Evolutionary conservation across 192 early-diverging fungal species (phyloP).

Genomic region (Coemansia sp.): DNA sequence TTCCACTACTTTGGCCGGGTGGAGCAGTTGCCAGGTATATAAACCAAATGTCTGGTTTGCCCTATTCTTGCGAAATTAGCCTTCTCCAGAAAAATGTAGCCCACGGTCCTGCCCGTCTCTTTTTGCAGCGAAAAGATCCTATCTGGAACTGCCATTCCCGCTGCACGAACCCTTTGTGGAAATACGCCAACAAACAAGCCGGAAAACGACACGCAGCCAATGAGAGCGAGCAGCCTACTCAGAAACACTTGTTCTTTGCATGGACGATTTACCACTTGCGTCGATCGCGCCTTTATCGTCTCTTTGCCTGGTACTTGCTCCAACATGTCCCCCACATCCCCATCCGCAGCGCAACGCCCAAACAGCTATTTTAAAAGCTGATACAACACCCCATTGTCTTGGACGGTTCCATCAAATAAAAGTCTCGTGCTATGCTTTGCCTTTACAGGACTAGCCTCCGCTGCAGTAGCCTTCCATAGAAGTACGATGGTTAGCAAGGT

Average conservation of each 20-base stretch:
- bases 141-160: neutral
- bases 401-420: too few relatives aligned
- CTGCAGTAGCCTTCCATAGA: too few relatives aligned
- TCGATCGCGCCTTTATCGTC: neutral
- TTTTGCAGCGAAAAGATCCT: neutral
- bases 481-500: neutral
- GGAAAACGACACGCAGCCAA: neutral
- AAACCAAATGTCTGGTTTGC: neutral
- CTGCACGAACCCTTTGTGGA: constrained; percentile 1
- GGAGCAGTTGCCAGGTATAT: neutral
- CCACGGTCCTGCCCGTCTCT: neutral
- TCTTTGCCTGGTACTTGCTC: neutral
- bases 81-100: neutral
- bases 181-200: neutral
- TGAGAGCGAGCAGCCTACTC: neutral
- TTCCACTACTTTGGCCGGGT: neutral
- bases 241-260: constrained; percentile 1
- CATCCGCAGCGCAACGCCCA: neutral
- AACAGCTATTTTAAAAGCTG: neutral
- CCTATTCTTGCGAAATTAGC: neutral
- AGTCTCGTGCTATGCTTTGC: too few relatives aligned
- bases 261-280: neutral
- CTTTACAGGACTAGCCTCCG: too few relatives aligned
- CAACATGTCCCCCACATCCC: neutral
- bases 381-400: too few relatives aligned